These are phyloP conservation scores for Psilocybe cyanescens DNA, from an alignment of 768 basidiomycete genomes.

Conservation along the genomic window DNA sequence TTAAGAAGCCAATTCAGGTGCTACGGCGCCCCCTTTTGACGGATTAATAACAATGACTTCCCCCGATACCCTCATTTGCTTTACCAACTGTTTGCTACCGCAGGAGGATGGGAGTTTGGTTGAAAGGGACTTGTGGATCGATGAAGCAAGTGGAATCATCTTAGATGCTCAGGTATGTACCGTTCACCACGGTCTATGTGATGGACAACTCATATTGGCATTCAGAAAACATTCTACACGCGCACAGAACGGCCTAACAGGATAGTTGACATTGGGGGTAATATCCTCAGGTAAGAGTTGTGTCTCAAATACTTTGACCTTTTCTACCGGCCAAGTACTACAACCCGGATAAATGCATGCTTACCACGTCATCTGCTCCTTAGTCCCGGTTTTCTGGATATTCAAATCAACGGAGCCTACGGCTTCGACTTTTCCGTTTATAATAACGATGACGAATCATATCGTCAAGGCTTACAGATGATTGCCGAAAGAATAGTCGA, in stretches of 20 bases:
- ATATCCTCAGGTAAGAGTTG: slow-evolving; percentile 65
- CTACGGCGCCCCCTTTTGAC: not conserved
- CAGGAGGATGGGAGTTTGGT: slow-evolving; percentile 81
- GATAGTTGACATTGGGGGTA: slow-evolving; percentile 72
- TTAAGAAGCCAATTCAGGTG: slow-evolving; percentile 6
- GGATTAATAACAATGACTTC: slow-evolving; percentile 38
- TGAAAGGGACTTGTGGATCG: slow-evolving; percentile 82
- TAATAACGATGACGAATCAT: slow-evolving; percentile 68
- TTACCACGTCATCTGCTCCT: not conserved
- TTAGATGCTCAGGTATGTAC: slow-evolving; percentile 69
- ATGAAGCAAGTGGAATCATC: slow-evolving; percentile 72
- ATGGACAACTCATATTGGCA: slow-evolving; percentile 2
- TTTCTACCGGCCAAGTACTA: not conserved
- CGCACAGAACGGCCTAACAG: slow-evolving; percentile 62
- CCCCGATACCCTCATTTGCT: slow-evolving; percentile 74
- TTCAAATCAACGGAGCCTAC: slow-evolving; percentile 91
- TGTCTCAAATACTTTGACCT: not conserved
- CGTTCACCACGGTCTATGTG: not conserved
- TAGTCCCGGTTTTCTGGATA: slow-evolving; percentile 86
- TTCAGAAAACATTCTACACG: slow-evolving; percentile 68
- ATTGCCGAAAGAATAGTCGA: slow-evolving; percentile 81
- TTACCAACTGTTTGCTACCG: slow-evolving; percentile 85
- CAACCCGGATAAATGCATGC: not conserved
- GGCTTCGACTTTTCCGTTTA: slow-evolving; percentile 88
- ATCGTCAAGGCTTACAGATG: slow-evolving; percentile 66